Base-by-base conservation (phyloP, 2,329 filamentous ascomycete species). In the Aschersonia sp. region DNA sequence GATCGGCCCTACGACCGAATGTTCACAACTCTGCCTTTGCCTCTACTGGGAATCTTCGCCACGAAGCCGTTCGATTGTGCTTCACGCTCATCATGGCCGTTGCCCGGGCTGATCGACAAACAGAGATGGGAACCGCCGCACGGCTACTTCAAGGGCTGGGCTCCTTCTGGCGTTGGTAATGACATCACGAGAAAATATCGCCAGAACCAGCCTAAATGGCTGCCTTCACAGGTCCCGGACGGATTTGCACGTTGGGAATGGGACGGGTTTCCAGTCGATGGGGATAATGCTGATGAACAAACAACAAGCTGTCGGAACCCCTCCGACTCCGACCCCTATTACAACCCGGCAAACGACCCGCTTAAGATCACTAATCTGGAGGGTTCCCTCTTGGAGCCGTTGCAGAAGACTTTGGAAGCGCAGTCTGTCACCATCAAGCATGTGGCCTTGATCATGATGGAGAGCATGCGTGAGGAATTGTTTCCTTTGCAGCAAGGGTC, bases 381-480 rank as follows among this genome's bases (percentile, higher is more conserved):
- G 6, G 54, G 63, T 14, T 58, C 59, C 0, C 43, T 69, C 0
- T 47, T 63, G 5, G 45, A 56, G 9, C 52, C 55, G 3, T 51
- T 65, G 5, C 54, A 52, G 1, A 51, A 50, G 2, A 54, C 53
- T 22, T 43, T 65, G 5, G 14, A 54, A 9, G 54, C 58, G 0
- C 54, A 64, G 6, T 60, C 62, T 7, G 56, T 66, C n/a, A 49
- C 48, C 3, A 64, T 71, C 46, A 64, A 65, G 48, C 68, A 71
- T 45, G 56, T 71, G 4, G 52, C 69, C 3, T 49, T 70, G 14
- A 50, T 71, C 1, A 59, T 68, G 39, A 57, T 71, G 5, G 68
- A 71, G 48, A 70, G 67, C 41, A 68, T 66, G 1, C 62, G 68
- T n/a, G 62, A 64, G 5, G 68, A 71, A 44, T 59, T 71, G 2